Conservation (phyloP, 257 asterid genomes). For the Fraxinus cuspidata region DNA sequence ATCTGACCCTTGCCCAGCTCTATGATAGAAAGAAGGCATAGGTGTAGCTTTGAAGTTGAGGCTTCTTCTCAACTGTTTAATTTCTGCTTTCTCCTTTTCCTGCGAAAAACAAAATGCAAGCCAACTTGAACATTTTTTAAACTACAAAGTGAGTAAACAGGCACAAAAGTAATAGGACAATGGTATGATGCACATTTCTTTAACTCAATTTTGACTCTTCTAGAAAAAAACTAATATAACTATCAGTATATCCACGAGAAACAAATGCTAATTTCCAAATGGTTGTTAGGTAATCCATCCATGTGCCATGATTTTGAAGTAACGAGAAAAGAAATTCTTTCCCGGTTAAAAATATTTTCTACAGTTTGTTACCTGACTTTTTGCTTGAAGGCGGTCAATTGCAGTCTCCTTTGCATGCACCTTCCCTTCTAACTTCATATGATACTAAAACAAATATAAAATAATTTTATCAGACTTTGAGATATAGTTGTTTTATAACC, state of each 20-base stretch:
- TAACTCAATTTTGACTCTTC: background rate
- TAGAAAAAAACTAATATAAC: background rate
- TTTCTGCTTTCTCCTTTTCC: constrained; percentile 61
- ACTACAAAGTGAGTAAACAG: background rate
- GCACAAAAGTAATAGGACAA: background rate
- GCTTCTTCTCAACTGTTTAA: constrained; percentile 57
- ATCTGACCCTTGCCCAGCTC: constrained; percentile 37
- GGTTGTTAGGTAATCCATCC: background rate
- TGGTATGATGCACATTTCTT: background rate
- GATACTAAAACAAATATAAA: constrained; percentile 21
- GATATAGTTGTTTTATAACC: background rate
- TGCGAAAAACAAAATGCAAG: constrained; percentile 28
- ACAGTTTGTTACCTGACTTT: constrained; percentile 48
- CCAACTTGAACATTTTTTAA: background rate
- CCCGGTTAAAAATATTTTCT: background rate
- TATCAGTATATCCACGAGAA: background rate
- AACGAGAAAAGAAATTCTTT: background rate
- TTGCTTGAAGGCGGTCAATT: constrained; percentile 44
- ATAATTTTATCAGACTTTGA: background rate
- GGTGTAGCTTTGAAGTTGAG: constrained; percentile 79
- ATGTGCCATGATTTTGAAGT: background rate
- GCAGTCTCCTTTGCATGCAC: constrained; percentile 50
- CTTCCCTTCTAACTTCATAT: constrained; percentile 46
- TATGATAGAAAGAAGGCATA: constrained; percentile 63
- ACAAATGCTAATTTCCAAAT: background rate